Conservation (phyloP, 2,329 filamentous ascomycete genomes). For the Pseudogymnoascus sp. region DNA sequence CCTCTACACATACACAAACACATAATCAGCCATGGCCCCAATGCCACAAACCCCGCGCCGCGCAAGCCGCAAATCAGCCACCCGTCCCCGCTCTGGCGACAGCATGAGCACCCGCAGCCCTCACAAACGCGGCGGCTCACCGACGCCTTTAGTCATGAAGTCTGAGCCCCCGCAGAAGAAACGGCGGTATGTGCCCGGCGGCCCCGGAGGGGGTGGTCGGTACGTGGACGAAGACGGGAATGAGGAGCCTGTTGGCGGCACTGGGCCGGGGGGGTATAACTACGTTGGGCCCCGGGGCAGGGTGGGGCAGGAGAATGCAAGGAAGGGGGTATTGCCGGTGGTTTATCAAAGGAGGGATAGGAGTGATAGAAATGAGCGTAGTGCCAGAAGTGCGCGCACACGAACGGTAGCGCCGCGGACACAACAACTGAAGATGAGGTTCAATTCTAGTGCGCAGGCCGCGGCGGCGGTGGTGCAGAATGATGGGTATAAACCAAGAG, state of each 20-base stretch:
- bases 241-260: slow-evolving; percentile 47
- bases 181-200: slow-evolving; percentile 75
- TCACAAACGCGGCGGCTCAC: neutral
- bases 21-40: neutral
- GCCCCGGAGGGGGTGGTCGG: slow-evolving; percentile 75
- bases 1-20: neutral
- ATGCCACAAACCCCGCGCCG: neutral
- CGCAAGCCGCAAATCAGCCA: neutral
- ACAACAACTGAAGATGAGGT: slow-evolving; percentile 51
- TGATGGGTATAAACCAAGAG: slow-evolving; percentile 93
- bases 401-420: slow-evolving; percentile 24
- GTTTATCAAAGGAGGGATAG: slow-evolving; percentile 41
- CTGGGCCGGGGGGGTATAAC: slow-evolving; percentile 40
- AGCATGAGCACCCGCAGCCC: neutral
- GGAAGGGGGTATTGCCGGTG: slow-evolving; percentile 37
- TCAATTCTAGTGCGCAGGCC: slow-evolving; percentile 71
- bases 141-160: neutral
- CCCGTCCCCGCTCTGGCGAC: neutral
- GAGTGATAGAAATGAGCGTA: slow-evolving; percentile 47
- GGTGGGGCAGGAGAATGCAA: slow-evolving; percentile 42
- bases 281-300: slow-evolving; percentile 45
- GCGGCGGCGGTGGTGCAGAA: slow-evolving; percentile 81
- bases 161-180: slow-evolving; percentile 40
- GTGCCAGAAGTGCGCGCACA: slow-evolving; percentile 23
- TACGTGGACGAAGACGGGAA: slow-evolving; percentile 67